Percentiles rank a stretch among this genome's conserved stretches.
These are phyloP conservation scores for Penicillium maclennaniae DNA, from an alignment of 495 filamentous ascomycete genomes.

Conservation along the genomic window DNA sequence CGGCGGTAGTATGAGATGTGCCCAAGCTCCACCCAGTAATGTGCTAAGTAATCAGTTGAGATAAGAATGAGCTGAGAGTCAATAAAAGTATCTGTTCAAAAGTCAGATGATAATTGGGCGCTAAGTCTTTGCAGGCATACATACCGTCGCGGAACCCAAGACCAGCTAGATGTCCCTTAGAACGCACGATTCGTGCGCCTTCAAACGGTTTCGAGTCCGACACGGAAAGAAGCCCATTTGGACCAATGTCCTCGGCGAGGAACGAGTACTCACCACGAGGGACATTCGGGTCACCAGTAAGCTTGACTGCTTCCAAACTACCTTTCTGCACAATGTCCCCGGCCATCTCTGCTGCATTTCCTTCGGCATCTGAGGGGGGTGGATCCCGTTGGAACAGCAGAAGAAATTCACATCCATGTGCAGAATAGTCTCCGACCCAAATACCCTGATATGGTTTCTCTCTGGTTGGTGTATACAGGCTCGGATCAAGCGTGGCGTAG, in stretches of 20 bases:
- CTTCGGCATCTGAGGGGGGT: background rate
- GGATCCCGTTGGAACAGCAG: slow-evolving; percentile 67
- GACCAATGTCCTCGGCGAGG: slow-evolving; percentile 69
- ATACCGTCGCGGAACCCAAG: slow-evolving; percentile 66
- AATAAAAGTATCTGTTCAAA: slow-evolving; percentile 62
- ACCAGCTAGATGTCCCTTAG: slow-evolving; percentile 71
- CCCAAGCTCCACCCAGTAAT: slow-evolving; percentile 76
- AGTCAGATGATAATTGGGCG: background rate
- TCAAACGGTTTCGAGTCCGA: slow-evolving; percentile 64
- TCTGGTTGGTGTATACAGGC: slow-evolving; percentile 70
- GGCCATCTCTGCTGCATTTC: background rate
- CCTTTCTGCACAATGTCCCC: slow-evolving; percentile 38
- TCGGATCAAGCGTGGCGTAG: slow-evolving; percentile 69
- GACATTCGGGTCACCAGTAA: slow-evolving; percentile 87
- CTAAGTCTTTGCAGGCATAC: slow-evolving; percentile 9
- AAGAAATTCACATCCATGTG: slow-evolving; percentile 86
- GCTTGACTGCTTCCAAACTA: slow-evolving; percentile 73
- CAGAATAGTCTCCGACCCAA: slow-evolving; percentile 87
- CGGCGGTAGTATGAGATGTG: slow-evolving; percentile 79
- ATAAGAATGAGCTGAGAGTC: slow-evolving; percentile 73
- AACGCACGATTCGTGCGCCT: slow-evolving; percentile 72
- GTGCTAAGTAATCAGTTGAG: slow-evolving; percentile 70
- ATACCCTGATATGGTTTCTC: slow-evolving; percentile 81
- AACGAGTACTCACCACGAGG: slow-evolving; percentile 83
- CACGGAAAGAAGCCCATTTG: slow-evolving; percentile 54